Evolutionary conservation across 495 filamentous ascomycete genomes (phyloP).

Genomic region (Penicillium parvum): DNA sequence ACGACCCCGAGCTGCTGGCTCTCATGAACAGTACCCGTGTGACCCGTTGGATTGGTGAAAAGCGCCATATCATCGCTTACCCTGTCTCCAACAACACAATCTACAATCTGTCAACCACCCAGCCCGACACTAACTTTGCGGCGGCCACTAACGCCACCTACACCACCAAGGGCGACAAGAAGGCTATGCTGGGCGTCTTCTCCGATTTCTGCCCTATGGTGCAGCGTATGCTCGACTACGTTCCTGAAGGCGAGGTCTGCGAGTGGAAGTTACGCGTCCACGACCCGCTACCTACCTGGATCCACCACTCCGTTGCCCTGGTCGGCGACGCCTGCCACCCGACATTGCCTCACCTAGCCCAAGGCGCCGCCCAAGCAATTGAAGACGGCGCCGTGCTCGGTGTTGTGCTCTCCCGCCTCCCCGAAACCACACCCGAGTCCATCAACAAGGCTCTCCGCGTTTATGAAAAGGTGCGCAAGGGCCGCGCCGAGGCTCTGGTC

Average conservation of each 20-base stretch:
- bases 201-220: constrained; percentile 68
- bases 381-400: constrained; percentile 73
- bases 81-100: constrained; percentile 68
- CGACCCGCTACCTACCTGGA: constrained; percentile 65
- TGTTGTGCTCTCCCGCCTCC: constrained; percentile 56
- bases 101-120: constrained; percentile 74
- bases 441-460: constrained; percentile 63
- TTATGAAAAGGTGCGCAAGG: constrained; percentile 70
- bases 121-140: constrained; percentile 71
- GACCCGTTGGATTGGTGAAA: constrained; percentile 73
- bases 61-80: constrained; percentile 80
- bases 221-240: constrained; percentile 67
- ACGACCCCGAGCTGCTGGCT: constrained; percentile 62
- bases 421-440: constrained; percentile 47
- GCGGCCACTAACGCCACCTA: constrained; percentile 69
- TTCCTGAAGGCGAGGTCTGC: constrained; percentile 75
- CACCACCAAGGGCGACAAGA: constrained; percentile 68
- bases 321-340: constrained; percentile 78
- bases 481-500: constrained; percentile 64
- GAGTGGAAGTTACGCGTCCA: constrained; percentile 77
- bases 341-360: constrained; percentile 69
- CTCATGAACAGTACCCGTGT: constrained; percentile 64
- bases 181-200: constrained; percentile 62
- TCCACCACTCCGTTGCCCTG: constrained; percentile 60
- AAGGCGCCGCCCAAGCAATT: constrained; percentile 83